These are phyloP conservation scores for Scedosporium boydii DNA, from an alignment of 2,329 filamentous ascomycete species.

Conservation along the genomic window DNA sequence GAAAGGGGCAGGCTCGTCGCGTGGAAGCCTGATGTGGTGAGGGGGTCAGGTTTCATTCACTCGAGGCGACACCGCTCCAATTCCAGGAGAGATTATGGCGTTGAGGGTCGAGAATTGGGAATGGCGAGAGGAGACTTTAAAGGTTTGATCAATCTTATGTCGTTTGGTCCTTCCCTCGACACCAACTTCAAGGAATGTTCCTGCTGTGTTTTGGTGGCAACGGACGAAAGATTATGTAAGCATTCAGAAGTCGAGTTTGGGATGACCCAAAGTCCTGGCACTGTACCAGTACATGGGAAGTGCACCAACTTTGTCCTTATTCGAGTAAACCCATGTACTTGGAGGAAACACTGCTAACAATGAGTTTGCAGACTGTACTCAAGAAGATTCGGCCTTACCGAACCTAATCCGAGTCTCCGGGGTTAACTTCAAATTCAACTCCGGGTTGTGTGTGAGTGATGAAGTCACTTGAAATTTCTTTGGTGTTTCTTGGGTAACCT, in stretches of 20 bases:
- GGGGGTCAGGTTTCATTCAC: neutral
- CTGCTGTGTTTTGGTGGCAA: neutral
- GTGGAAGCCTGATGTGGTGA: conserved; percentile 12
- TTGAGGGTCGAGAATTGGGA: neutral
- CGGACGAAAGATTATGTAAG: neutral
- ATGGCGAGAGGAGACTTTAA: neutral
- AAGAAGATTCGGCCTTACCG: neutral
- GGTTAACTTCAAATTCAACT: conserved; percentile 2
- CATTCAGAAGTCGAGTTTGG: neutral
- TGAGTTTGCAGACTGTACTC: neutral
- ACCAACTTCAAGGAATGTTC: too few species aligned
- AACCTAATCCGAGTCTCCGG: neutral
- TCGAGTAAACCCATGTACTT: too few species aligned
- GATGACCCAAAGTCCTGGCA: neutral
- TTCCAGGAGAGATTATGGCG: neutral
- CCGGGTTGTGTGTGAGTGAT: conserved; percentile 6
- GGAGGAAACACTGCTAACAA: too few species aligned
- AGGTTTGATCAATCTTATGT: neutral
- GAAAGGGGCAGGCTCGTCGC: neutral
- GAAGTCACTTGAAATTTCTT: neutral
- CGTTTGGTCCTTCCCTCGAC: neutral
- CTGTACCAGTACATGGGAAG: neutral
- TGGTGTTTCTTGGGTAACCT: neutral
- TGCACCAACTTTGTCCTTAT: neutral
- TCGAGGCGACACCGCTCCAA: neutral